phyloP scores from a whole-genome alignment of 1,284 basidiomycete genomes.

The Cryptococcus amylolentus region DNA sequence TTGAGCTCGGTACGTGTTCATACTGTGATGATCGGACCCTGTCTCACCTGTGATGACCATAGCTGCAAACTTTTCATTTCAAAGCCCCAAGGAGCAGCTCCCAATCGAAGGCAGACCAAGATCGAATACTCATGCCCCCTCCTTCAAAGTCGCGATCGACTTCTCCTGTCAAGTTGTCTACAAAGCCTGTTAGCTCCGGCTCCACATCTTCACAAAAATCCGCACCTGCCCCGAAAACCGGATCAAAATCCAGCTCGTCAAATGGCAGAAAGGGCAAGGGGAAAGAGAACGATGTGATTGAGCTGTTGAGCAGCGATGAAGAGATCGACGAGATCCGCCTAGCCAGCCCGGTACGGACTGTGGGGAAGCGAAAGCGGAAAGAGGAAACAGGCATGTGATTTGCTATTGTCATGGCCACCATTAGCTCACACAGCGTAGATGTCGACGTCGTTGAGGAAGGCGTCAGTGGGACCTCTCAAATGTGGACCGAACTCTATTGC shows the following conservation, averaged over 20 bases:
- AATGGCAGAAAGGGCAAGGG: slow-evolving; percentile 53
- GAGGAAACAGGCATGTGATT: neutral
- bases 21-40: neutral
- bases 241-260: too few species aligned
- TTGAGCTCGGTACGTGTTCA: slow-evolving; percentile 34
- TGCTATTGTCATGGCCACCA: neutral
- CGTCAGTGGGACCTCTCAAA: slow-evolving; percentile 14
- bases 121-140: slow-evolving; percentile 31
- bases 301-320: slow-evolving; percentile 29
- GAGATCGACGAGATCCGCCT: slow-evolving; percentile 4
- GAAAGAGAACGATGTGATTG: slow-evolving; percentile 36
- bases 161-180: neutral
- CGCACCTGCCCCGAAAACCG: too few species aligned
- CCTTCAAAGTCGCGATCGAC: slow-evolving; percentile 12
- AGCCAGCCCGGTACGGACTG: neutral
- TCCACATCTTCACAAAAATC: neutral
- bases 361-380: neutral
- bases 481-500: slow-evolving; percentile 77
- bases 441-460: neutral
- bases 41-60: neutral
- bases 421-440: neutral
- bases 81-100: slow-evolving; percentile 5
- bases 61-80: slow-evolving; percentile 41
- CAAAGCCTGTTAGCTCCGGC: neutral
- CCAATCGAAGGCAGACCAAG: slow-evolving; percentile 10